Evolutionary conservation across 108 stramenopile genomes (phyloP), one percentile per base, ranked within the genome.

Genomic region (Skeletonema marinoi): DNA sequence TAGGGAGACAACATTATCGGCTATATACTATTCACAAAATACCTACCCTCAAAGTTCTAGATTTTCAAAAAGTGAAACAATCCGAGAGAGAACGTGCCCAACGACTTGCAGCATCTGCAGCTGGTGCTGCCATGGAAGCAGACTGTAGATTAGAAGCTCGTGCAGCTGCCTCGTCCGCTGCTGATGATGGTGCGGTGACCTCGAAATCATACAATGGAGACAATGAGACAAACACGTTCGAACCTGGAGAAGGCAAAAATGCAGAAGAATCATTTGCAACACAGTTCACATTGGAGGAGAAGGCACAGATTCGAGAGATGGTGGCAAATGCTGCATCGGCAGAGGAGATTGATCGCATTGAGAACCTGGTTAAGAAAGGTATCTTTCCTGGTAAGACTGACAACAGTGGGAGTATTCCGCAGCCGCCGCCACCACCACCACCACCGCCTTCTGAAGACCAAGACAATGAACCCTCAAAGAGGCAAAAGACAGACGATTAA

Each of bases 1-100:
- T 31, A 94, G 93, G 88, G 74, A 87, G 91, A 74, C 93, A 94
- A 69, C 88, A 95, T 71, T 95, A 95, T 74, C 82, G 94, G 30
- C 78, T 95, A 32, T 83, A 87, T 68, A 73, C 73, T 51, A 90
- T 93, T 51, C 50, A 84, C 69, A 82, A 86, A 79, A 80, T 89
- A 67, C 90, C 92, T n/a, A 82, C 86, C 25, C 84, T 95, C 48
- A 91, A 89, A 81, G 78, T 88, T 13, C 67, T 95, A 46, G 94
- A 95, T 80, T 90, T 85, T 77, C 51, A 66, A 32, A 88, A 81
- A 75, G 86, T 95, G 50, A 88, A 86, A 36, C 80, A 89, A 64
- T 66, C 86, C 16, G 94, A 95, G 75, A 81, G 92, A 42, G 89
- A 95, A 32, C 88, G 85, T 32, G 92, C 94, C 1, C 68, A 84